Base-by-base conservation (phyloP, 1,139 yeast species). In the Yamadazyma songkhlaensis region DNA sequence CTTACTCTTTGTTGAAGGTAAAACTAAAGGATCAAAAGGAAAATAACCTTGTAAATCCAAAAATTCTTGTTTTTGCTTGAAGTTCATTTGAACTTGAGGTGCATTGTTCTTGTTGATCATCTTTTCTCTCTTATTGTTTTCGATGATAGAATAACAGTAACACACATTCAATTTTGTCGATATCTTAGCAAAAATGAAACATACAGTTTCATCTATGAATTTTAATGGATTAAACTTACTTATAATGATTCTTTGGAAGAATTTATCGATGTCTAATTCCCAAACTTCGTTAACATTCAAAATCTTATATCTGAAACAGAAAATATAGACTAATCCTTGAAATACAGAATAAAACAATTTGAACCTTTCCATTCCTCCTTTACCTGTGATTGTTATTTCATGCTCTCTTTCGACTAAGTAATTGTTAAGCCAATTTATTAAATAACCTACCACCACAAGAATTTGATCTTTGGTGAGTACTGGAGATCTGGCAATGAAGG, bases 201-300 rank as follows among this genome's bases (percentile, higher is more conserved):
- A 96, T 37, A 94, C 97, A 11, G 95, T 88, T 52, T 88, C 94
- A 55, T 90, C 92, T 60, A 97, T 89, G 64, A 82, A 92, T 55
- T 87, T 86, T 50, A 94, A 73, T 3, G 98, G 98, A 57, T 92
- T 94, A 67, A 92, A 89, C 53, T 85, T 85, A 13, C 97, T 84
- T 30, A 89, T 76, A 29, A 94, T 81, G 47, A 86, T 77, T 48
- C 96, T 72, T 59, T 87, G 96, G 65, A 90, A 88, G 47, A 92
- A 83, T 60, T 81, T 82, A 54, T 90, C 96, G 34, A 90, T 59
- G 34, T 78, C 81, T 47, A 90, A 82, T 53, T 84, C 95, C 97
- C 97, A 90, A 6, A 7, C 13, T 39, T 66, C 71, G 10, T 30
- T 26, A 24, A 59, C 41, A 23, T 60, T 65, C 44, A 92, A 70